Evolutionary conservation across 2,329 filamentous ascomycete genomes (phyloP), one percentile per base, ranked within the genome.

Genomic region (Aspergillus vadensis): DNA sequence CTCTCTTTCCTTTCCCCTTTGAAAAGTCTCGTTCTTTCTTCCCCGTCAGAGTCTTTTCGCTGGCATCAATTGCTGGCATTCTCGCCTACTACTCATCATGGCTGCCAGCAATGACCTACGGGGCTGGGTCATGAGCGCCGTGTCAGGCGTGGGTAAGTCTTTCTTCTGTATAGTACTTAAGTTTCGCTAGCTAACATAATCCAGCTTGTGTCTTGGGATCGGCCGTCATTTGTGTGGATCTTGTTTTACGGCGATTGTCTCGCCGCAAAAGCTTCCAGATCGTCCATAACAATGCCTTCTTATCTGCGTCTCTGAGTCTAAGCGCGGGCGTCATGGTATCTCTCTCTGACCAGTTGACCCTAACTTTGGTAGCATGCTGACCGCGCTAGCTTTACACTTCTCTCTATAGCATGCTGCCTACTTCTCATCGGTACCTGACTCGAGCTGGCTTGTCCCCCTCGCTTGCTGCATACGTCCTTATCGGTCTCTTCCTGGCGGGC

Each of bases 271-370:
- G 88, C 72, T 99, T 98, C 75, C 86, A 87, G 68, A 96, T 99
- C 67, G 87, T 96, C 72, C 90, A 96, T 64, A 97, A 91, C 78
- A 94, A 91, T 79, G 82, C 82, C 21, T 99, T 99, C 74, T 83
- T 97, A 4, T 93, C 93, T 0, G 87, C 88, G 21, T 97, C 94
- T 0, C 79, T 98, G 62, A 97, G 93, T 76, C 79, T 99, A 65
- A 97, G 92, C 74, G 97, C 97, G 67, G 94, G 95, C 47, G 93
- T 98, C 49, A 96, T 99, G 92, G 93, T 97, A 76, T 38, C 25
- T n/a, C 30, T 27, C 27, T 36, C 23, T 36, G 12, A 44, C 41
- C 19, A 19, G 41, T 25, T 9, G 21, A 14, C 15, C n/a, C 27
- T 30, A 36, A 32, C 21, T 30, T 19, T 15, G 27, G 15, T 14